Evolutionary conservation across 495 filamentous ascomycete genomes (phyloP).

Genomic region (Hapsidospora chrysogenum): DNA sequence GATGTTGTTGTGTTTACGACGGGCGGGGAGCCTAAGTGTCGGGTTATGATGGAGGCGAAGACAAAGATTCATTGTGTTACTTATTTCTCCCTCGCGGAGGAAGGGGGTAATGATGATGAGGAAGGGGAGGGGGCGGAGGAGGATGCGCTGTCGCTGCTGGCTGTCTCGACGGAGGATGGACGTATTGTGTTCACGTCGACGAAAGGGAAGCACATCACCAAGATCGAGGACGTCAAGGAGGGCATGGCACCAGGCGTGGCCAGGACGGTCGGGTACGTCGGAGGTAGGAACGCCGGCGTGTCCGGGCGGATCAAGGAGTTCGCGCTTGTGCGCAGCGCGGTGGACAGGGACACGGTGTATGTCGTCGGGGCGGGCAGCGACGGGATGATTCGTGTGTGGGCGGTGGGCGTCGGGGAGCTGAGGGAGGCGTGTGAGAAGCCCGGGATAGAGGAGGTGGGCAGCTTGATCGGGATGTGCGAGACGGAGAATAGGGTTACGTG

Average conservation of each 20-base stretch:
- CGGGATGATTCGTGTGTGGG: slow-evolving; percentile 65
- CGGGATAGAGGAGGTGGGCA: slow-evolving; percentile 29
- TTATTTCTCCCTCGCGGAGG: slow-evolving; percentile 41
- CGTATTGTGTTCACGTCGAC: slow-evolving; percentile 74
- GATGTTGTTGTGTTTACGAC: slow-evolving; percentile 74
- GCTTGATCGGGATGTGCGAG: slow-evolving; percentile 59
- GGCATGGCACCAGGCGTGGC: slow-evolving; percentile 25
- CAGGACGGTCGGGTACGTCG: slow-evolving; percentile 56
- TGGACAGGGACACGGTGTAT: slow-evolving; percentile 27
- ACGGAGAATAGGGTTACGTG: slow-evolving; percentile 86
- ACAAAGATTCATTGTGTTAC: slow-evolving; percentile 72
- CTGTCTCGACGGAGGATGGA: slow-evolving; percentile 86
- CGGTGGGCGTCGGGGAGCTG: slow-evolving; percentile 27
- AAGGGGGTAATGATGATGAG: too few species aligned
- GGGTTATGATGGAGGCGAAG: slow-evolving; percentile 44
- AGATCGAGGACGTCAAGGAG: slow-evolving; percentile 7
- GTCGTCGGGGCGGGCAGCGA: slow-evolving; percentile 71
- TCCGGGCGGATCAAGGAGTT: slow-evolving; percentile 80
- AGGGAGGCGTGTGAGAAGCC: slow-evolving; percentile 24
- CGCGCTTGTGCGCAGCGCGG: slow-evolving; percentile 33
- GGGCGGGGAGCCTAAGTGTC: slow-evolving; percentile 65
- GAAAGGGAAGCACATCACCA: slow-evolving; percentile 15
- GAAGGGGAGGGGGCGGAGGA: slow-evolving; percentile 7
- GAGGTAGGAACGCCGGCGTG: slow-evolving; percentile 51
- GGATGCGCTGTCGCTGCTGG: slow-evolving; percentile 37